phyloP scores from a whole-genome alignment of 257 asterid genomes.

The Ophiorrhiza pumila region DNA sequence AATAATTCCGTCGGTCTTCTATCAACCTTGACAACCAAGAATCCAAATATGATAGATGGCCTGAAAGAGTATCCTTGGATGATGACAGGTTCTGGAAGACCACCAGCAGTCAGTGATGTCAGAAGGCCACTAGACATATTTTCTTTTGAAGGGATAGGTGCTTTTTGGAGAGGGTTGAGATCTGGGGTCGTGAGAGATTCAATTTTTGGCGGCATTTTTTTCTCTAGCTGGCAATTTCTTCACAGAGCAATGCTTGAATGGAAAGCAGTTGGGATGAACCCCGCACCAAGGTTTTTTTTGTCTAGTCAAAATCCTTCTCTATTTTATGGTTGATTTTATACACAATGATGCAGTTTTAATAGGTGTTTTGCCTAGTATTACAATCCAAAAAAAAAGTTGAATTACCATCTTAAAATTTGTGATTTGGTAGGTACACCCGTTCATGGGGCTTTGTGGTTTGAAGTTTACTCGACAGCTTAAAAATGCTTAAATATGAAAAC shows the following conservation, averaged over 20 bases:
- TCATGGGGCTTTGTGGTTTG: not conserved
- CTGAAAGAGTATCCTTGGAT: constrained; percentile 93
- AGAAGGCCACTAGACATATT: constrained; percentile 48
- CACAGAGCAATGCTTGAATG: constrained; percentile 68
- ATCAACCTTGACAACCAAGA: constrained; percentile 59
- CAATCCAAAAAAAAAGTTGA: not conserved
- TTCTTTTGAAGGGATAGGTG: constrained; percentile 80
- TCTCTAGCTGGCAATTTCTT: constrained; percentile 79
- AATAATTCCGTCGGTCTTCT: constrained; percentile 59
- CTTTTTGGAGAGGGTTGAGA: constrained; percentile 86
- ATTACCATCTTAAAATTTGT: not conserved
- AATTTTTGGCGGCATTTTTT: constrained; percentile 79
- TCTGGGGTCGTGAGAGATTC: constrained; percentile 87
- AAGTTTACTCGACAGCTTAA: not conserved
- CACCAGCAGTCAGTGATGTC: constrained; percentile 74
- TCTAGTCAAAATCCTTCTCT: not conserved
- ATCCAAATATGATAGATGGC: constrained; percentile 49
- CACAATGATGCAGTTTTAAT: not conserved
- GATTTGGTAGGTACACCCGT: not conserved
- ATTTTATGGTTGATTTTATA: not conserved
- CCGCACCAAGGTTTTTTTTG: constrained; percentile 74
- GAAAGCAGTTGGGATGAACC: constrained; percentile 93
- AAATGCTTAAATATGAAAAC: not conserved
- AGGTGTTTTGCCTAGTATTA: not conserved
- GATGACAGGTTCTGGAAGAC: constrained; percentile 95